A percentile compares a stretch with the other conserved stretches of the same genome.
Evolutionary conservation across 2,329 filamentous ascomycete genomes (phyloP).

Genomic region (Diaporthe eres): DNA sequence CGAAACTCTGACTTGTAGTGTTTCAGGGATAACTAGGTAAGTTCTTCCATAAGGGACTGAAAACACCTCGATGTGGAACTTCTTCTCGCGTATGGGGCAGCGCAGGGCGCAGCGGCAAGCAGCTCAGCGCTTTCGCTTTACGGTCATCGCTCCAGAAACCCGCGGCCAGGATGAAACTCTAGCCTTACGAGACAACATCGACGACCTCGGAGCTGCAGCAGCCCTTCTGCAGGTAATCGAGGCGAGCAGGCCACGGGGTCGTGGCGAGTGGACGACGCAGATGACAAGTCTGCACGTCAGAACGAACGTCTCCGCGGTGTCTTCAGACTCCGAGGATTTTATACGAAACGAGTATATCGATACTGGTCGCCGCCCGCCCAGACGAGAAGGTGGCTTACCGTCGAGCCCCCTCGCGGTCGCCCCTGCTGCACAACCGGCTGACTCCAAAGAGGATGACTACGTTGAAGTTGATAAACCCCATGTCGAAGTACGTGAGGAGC

Average conservation of each 20-base stretch:
- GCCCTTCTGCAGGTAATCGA: neutral
- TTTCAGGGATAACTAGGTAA: neutral
- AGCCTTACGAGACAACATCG: neutral
- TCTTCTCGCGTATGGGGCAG: neutral
- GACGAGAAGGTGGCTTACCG: neutral
- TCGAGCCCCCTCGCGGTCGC: neutral
- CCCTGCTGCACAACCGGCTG: neutral
- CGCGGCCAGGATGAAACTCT: neutral
- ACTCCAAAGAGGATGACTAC: neutral
- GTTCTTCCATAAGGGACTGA: neutral
- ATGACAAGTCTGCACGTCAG: neutral
- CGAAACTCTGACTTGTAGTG: neutral
- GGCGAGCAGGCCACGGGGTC: neutral
- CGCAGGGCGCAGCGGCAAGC: neutral
- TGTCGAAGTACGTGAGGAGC: neutral
- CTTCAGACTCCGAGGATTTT: neutral
- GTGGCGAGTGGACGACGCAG: neutral
- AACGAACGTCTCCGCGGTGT: neutral
- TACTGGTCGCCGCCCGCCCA: neutral
- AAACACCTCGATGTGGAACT: neutral
- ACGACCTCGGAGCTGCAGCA: neutral
- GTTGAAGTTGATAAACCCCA: neutral
- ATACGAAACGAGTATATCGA: neutral
- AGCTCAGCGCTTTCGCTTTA: neutral
- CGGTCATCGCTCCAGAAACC: neutral